phyloP scores from a whole-genome alignment of 176 grass and related monocot species.

The Eremochloa ophiuroides region DNA sequence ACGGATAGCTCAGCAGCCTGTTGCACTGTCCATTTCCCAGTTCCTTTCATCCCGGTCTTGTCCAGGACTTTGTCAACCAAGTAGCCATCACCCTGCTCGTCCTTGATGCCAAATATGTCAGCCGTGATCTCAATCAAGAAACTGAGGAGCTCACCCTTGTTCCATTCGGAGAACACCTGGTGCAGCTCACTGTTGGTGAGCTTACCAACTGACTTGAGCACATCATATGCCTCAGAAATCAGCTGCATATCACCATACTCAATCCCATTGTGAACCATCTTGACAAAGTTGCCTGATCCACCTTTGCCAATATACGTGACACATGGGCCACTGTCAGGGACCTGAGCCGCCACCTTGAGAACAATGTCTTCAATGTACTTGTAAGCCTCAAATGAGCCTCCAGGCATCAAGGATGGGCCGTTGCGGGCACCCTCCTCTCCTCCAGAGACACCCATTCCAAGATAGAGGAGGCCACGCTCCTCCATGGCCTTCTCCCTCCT shows the following conservation, averaged over 20 bases:
- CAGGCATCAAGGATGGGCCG: slow-evolving; percentile 79
- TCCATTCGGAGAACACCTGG: slow-evolving; percentile 78
- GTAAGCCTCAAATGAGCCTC: slow-evolving; percentile 65
- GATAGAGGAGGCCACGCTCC: slow-evolving; percentile 69
- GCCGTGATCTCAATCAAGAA: slow-evolving; percentile 84
- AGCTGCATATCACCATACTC: slow-evolving; percentile 90
- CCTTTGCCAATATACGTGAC: slow-evolving; percentile 69
- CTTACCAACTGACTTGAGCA: slow-evolving; percentile 72
- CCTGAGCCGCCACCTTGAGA: slow-evolving; percentile 78
- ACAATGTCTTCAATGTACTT: slow-evolving; percentile 79
- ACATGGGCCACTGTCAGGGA: slow-evolving; percentile 58
- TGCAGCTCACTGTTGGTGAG: slow-evolving; percentile 75
- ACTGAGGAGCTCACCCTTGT: slow-evolving; percentile 81
- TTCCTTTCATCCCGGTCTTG: slow-evolving; percentile 91
- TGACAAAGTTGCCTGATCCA: slow-evolving; percentile 81
- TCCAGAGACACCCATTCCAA: slow-evolving; percentile 78
- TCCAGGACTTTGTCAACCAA: slow-evolving; percentile 84
- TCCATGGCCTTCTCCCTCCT: slow-evolving; percentile 81
- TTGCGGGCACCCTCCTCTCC: slow-evolving; percentile 80
- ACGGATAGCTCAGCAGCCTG: slow-evolving; percentile 79
- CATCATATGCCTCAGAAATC: slow-evolving; percentile 76
- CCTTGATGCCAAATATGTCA: slow-evolving; percentile 75
- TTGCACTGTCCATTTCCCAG: slow-evolving; percentile 81
- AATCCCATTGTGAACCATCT: slow-evolving; percentile 89
- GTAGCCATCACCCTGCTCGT: slow-evolving; percentile 56